Evolutionary conservation across 2,329 filamentous ascomycete species (phyloP), one percentile per base, ranked within the genome.

Genomic region (Coleophoma cylindrospora): DNA sequence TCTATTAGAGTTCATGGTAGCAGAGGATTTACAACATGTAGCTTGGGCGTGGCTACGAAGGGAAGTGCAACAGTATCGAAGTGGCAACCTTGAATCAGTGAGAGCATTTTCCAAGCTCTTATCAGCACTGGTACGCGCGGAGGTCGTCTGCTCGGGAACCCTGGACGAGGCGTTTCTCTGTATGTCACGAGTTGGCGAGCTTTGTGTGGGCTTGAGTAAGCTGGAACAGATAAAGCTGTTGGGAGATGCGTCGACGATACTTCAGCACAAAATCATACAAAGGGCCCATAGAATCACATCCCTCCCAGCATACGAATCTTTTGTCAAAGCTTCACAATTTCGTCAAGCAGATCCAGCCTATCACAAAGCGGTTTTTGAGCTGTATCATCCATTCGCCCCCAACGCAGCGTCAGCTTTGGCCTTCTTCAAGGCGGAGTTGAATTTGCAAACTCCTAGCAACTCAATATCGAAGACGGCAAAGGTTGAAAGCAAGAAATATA

Each of bases 1-100:
- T 15, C 50, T 66, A 11, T 54, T 64, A 48, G 51, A 62, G 46
- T 66, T 60, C 43, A 54, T 66, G 49, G 59, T 65, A 15, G 62
- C 61, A 8, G 64, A 66, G 50, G 55, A 54, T 4, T 49, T 61
- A 9, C 51, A 64, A 48, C 57, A 62, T 40, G 43, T 51, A 17
- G 55, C 55, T 33, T 64, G 62, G 63, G 52, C 43, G 32, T 65
- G 62, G 61, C 54, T 64, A 12, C 54, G 53, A 45, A 59, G 43
- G 38, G 48, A 48, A 17, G 46, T 63, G 21, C 27, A 40, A 54
- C n/a, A 40, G 43, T 11, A 12, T 55, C 9, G 43, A 47, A n/a
- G 12, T 21, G 38, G 34, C n/a, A 32, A 49, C 7, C 19, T 12
- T 27, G 40, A 43, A 52, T 38, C 48, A 34, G 19, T 45, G 27